Percentiles rank a stretch among this genome's conserved stretches.
These are phyloP conservation scores for Somion occarium DNA, from an alignment of 1,284 basidiomycete species.

Conservation along the genomic window DNA sequence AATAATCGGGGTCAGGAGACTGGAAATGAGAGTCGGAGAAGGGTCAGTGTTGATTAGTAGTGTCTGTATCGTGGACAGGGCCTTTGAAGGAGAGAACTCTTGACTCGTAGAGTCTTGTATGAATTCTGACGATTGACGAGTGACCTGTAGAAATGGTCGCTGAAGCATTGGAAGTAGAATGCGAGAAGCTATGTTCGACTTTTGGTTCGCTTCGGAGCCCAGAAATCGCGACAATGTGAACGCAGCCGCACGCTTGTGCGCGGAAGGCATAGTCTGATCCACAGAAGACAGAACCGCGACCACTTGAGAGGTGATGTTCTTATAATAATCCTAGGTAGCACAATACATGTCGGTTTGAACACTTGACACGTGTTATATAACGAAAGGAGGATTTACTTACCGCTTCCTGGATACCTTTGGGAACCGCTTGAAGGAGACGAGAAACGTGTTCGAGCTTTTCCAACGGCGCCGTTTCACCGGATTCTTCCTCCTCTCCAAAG, in stretches of 20 bases:
- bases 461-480: slow-evolving; percentile 46
- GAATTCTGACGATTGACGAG: slow-evolving; percentile 1
- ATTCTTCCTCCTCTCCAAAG: slow-evolving; percentile 54
- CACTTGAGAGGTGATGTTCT: slow-evolving; percentile 48
- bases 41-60: slow-evolving; percentile 76
- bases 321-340: slow-evolving; percentile 52
- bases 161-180: slow-evolving; percentile 43
- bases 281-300: slow-evolving; percentile 40
- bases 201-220: slow-evolving; percentile 27
- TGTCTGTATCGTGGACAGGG: slow-evolving; percentile 45
- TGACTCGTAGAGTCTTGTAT: background rate
- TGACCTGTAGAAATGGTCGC: slow-evolving; percentile 32
- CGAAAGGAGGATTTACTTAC: slow-evolving; percentile 34
- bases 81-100: slow-evolving; percentile 28
- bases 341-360: too few relatives aligned
- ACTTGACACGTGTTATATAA: background rate
- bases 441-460: slow-evolving; percentile 68
- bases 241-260: slow-evolving; percentile 58
- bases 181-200: slow-evolving; percentile 28
- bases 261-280: slow-evolving; percentile 27
- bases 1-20: slow-evolving; percentile 64
- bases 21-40: slow-evolving; percentile 60
- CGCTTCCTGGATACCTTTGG: slow-evolving; percentile 45
- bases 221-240: slow-evolving; percentile 68
- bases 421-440: slow-evolving; percentile 50